These are phyloP conservation scores for Nidularia pulvinata DNA, from an alignment of 768 basidiomycete genomes.

Conservation along the genomic window DNA sequence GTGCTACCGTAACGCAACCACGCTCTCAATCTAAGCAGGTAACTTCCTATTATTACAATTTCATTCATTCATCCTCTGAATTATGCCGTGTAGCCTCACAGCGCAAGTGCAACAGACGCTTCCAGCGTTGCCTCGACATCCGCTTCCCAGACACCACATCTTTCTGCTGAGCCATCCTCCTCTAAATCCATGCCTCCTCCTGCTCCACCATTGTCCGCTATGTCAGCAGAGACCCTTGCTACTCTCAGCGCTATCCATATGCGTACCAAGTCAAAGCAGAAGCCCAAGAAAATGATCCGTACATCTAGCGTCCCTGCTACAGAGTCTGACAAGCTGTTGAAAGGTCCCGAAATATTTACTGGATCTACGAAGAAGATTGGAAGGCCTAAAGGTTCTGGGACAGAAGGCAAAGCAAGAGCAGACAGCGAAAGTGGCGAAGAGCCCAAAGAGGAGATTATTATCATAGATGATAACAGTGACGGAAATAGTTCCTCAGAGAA, in stretches of 20 bases:
- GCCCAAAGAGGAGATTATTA: slow-evolving; percentile 14
- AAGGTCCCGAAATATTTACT: slow-evolving; percentile 36
- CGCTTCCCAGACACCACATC: too few relatives aligned
- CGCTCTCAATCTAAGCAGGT: too few relatives aligned
- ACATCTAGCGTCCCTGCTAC: slow-evolving; percentile 29
- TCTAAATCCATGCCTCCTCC: too few relatives aligned
- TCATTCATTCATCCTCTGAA: too few relatives aligned
- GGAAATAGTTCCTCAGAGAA: slow-evolving; percentile 3
- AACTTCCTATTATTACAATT: too few relatives aligned
- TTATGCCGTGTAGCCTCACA: too few relatives aligned
- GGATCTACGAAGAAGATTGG: slow-evolving; percentile 47
- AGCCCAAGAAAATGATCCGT: slow-evolving; percentile 21
- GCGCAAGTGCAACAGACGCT: too few relatives aligned
- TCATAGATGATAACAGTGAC: slow-evolving; percentile 21
- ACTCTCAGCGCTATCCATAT: slow-evolving; percentile 23
- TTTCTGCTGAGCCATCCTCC: too few relatives aligned
- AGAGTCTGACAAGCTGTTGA: slow-evolving; percentile 41
- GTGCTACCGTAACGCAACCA: too few relatives aligned
- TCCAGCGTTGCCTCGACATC: too few relatives aligned
- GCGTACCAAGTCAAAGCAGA: slow-evolving; percentile 22
- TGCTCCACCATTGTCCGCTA: slow-evolving; percentile 7
- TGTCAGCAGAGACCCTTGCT: slow-evolving; percentile 15
- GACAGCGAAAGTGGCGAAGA: slow-evolving; percentile 14
- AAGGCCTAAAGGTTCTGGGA: slow-evolving; percentile 23
- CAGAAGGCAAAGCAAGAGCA: slow-evolving; percentile 8